Evolutionary conservation across 805 yeast genomes (phyloP), one percentile per base, ranked within the genome.

Genomic region (Candida dajiaensis): DNA sequence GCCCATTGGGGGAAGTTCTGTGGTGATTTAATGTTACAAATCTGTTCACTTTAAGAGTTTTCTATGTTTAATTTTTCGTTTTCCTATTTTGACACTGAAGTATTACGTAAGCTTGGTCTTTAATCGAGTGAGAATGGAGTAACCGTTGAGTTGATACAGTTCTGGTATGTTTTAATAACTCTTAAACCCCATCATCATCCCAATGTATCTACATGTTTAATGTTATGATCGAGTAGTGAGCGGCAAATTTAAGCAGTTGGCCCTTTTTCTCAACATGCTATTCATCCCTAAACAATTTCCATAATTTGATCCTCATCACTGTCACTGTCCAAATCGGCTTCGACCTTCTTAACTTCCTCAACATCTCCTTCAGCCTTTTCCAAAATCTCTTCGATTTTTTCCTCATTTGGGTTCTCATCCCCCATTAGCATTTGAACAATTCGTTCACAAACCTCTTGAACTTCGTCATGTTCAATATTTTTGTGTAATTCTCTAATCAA

Each of bases 341-440:
- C 61, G 6, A 51, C 29, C 18, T 40, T 38, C n/a, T 42, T 39
- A 15, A 66, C 71, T 44, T 66, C 71, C 7, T 68, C 66, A 42
- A 67, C 64, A 13, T 56, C 68, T n/a, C 51, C 55, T 18, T 48
- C 55, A 13, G 58, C 61, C 45, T 75, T 78, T 23, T 69, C 77
- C 29, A 70, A 66, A 48, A 73, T 48, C 47, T 79, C 81, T 43
- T 77, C 79, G 18, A 71, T 69, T 37, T 67, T 73, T 51, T 62
- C 69, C 3, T 56, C 62, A 26, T 66, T 67, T 31, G 78, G 76
- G 10, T 75, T 77, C 59, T 90, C 97, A 59, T 92, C 97, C 71
- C 97, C 80, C 94, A 86, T 85, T 52, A 92, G 73, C 81, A 89
- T 78, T 63, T 92, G 92, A 20, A 90, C 99, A 37, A 86, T 65